A percentile compares a stretch with the other conserved stretches of the same genome.
Conservation (phyloP, 75 land plant genomes). For the Picea glauca region DNA sequence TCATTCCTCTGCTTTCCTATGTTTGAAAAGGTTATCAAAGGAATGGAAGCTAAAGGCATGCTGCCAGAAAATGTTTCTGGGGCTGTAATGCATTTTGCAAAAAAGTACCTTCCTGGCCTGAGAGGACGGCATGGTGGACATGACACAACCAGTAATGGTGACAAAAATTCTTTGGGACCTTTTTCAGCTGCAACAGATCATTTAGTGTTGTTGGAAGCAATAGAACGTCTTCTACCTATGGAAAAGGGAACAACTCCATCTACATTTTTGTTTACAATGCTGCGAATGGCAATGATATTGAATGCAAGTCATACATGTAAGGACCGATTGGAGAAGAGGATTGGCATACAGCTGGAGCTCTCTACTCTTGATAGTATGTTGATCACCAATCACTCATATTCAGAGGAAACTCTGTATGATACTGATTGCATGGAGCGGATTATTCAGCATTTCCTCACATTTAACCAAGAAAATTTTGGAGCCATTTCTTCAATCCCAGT, state of each 20-base stretch:
- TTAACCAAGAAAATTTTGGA: conserved; percentile 13
- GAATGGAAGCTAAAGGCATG: too few relatives aligned
- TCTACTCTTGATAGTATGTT: conserved; percentile 58
- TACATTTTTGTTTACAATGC: conserved; percentile 47
- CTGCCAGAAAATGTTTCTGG: too few relatives aligned
- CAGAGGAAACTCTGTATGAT: conserved; percentile 54
- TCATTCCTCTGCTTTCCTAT: too few relatives aligned
- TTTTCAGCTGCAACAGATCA: conserved; percentile 19
- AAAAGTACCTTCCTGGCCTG: conserved; percentile 65
- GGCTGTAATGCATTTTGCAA: too few relatives aligned
- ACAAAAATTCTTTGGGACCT: conserved; percentile 7
- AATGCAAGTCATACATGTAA: conserved; percentile 49
- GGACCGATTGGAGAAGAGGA: conserved; percentile 48
- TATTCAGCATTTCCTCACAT: conserved; percentile 36
- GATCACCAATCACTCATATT: conserved; percentile 47
- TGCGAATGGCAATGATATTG: conserved; percentile 36
- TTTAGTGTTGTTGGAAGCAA: conserved; percentile 43
- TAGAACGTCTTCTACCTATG: conserved; percentile 71
- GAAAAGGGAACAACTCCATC: too few relatives aligned
- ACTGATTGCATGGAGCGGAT: conserved; percentile 57
- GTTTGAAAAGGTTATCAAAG: too few relatives aligned
- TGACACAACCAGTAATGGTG: neutral
- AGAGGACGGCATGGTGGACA: conserved; percentile 35
- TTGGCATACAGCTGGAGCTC: conserved; percentile 59
- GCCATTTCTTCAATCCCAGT: neutral